A percentile compares a stretch with the other conserved stretches of the same genome.
phyloP scores from a whole-genome alignment of 257 asterid genomes.

The Nicotiana paniculata region DNA sequence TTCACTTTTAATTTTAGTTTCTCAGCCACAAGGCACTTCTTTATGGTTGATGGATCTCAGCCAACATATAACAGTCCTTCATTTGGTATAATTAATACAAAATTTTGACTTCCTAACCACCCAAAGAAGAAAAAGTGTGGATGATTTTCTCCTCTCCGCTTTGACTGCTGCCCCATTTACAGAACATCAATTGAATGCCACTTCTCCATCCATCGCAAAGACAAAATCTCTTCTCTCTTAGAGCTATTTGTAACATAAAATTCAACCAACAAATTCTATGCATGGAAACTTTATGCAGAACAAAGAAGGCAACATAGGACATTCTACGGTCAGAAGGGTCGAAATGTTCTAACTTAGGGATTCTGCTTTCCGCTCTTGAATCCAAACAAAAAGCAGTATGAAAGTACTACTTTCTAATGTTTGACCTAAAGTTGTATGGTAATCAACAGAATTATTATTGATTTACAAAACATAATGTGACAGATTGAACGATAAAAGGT shows the following conservation, averaged over 20 bases:
- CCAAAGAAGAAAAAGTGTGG: background rate
- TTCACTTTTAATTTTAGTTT: background rate
- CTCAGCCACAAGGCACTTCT: background rate
- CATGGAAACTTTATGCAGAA: background rate
- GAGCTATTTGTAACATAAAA: background rate
- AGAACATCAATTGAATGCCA: background rate
- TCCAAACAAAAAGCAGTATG: no score
- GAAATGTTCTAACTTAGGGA: no score
- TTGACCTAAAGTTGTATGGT: no score
- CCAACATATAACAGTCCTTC: background rate
- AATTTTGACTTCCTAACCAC: background rate
- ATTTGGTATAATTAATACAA: background rate
- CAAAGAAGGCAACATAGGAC: no score
- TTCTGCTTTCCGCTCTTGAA: no score
- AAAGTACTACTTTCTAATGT: no score
- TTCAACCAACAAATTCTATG: background rate
- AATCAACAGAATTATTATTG: background rate
- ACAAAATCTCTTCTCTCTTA: background rate
- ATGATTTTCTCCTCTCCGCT: background rate
- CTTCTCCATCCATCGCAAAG: background rate
- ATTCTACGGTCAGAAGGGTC: no score
- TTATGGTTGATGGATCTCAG: background rate
- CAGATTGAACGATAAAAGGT: background rate
- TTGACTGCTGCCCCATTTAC: background rate
- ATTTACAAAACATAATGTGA: background rate